phyloP scores from a whole-genome alignment of 2,329 filamentous ascomycete species.

The Cladophialophora psammophila region DNA sequence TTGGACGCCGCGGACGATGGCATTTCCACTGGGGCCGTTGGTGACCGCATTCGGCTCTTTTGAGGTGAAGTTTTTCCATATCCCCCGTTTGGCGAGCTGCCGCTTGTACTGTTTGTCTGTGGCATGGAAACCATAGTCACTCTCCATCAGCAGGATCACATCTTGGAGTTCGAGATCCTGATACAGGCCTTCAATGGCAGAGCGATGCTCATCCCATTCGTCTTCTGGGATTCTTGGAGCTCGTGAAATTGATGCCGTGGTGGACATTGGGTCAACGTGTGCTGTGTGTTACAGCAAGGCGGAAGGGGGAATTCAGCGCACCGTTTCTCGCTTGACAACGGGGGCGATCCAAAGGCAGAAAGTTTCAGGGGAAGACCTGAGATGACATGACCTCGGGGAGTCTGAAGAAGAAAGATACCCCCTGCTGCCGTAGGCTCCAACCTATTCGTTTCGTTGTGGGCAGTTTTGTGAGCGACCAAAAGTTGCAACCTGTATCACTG shows the following conservation, averaged over 20 bases:
- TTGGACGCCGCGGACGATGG: no score
- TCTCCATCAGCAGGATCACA: background rate
- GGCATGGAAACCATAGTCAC: background rate
- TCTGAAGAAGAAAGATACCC: background rate
- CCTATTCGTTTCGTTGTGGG: background rate
- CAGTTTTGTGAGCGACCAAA: background rate
- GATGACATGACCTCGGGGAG: background rate
- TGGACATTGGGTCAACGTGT: background rate
- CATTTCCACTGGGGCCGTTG: no score
- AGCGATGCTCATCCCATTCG: background rate
- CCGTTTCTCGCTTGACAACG: background rate
- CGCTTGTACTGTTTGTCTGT: slow-evolving; percentile 15
- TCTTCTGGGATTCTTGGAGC: background rate
- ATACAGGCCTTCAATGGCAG: background rate
- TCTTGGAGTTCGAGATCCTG: background rate
- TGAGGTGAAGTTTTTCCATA: slow-evolving; percentile 1
- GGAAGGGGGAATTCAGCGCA: background rate
- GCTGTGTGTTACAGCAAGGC: background rate
- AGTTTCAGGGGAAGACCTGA: background rate
- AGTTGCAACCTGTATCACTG: background rate
- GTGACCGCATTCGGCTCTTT: background rate
- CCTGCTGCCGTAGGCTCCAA: background rate
- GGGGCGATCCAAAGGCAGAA: background rate
- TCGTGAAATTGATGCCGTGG: background rate
- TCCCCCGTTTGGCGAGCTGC: background rate